These are phyloP conservation scores for Ophiostoma sp. DNA, from an alignment of 2,329 filamentous ascomycete species.

Conservation along the genomic window DNA sequence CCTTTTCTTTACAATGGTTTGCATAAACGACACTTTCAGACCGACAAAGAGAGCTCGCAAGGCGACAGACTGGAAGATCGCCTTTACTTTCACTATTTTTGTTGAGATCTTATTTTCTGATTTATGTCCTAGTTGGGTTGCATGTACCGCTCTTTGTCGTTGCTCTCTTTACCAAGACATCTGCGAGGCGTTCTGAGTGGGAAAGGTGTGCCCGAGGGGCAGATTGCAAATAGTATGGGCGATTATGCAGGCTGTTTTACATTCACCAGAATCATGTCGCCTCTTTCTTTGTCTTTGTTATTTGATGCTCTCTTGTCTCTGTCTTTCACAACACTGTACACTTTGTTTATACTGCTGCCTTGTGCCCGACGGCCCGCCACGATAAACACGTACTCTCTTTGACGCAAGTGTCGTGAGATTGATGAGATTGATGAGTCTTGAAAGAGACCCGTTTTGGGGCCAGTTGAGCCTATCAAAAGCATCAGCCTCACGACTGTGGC, in stretches of 20 bases:
- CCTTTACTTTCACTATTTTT: background rate
- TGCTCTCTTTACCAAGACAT: background rate
- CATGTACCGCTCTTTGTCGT: background rate
- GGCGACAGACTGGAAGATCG: background rate
- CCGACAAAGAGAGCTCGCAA: background rate
- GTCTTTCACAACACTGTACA: background rate
- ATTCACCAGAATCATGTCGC: background rate
- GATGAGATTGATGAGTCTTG: background rate
- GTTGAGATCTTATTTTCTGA: background rate
- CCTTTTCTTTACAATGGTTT: too few species aligned
- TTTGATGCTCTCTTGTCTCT: background rate
- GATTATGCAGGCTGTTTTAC: background rate
- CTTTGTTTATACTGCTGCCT: conserved; percentile 3
- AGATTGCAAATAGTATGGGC: background rate
- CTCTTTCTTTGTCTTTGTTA: background rate
- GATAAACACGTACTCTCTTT: background rate
- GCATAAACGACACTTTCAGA: too few species aligned
- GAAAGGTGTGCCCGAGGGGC: background rate
- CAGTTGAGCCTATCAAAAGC: background rate
- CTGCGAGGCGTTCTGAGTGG: background rate
- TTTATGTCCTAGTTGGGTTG: background rate
- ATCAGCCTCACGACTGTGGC: conserved; percentile 6
- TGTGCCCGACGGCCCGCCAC: conserved; percentile 1
- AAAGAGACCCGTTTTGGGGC: too few species aligned
- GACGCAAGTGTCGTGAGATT: background rate